phyloP scores from a whole-genome alignment of 2,329 filamentous ascomycete genomes.

The Pestalotiopsis sp. region DNA sequence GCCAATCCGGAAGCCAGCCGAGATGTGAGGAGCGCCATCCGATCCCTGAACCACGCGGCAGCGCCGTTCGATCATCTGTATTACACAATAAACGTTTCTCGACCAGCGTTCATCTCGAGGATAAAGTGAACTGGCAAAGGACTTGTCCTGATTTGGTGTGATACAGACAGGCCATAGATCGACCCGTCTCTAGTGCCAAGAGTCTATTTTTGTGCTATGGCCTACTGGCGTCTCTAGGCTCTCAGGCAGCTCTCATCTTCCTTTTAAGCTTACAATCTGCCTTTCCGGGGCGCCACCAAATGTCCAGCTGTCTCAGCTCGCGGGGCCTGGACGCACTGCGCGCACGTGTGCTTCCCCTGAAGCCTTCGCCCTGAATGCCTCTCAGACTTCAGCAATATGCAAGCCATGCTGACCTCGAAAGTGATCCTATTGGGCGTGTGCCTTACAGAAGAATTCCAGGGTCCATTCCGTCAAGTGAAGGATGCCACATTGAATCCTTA shows the following conservation, averaged over 20 bases:
- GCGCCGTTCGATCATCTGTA: neutral
- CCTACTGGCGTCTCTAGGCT: neutral
- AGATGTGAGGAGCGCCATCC: neutral
- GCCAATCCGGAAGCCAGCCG: neutral
- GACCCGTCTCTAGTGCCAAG: neutral
- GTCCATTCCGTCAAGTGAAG: no score
- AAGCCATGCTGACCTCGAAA: neutral
- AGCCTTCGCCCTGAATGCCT: neutral
- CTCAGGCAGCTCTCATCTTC: neutral
- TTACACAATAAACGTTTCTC: neutral
- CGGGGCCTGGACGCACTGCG: neutral
- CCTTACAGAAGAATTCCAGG: no score
- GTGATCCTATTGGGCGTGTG: no score
- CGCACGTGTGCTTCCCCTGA: neutral
- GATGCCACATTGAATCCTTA: no score
- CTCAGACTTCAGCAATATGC: neutral
- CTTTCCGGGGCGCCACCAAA: neutral
- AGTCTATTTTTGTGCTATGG: conserved; percentile 5
- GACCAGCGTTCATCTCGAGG: neutral
- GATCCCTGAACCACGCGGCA: neutral
- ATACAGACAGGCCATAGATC: neutral
- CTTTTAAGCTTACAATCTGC: neutral
- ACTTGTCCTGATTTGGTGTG: neutral
- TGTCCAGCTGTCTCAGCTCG: conserved; percentile 1
- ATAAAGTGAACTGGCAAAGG: no score